A percentile compares a stretch with the other conserved stretches of the same genome.
phyloP scores from a whole-genome alignment of 139 green algal genomes.

The Haematococcus lacustris region DNA sequence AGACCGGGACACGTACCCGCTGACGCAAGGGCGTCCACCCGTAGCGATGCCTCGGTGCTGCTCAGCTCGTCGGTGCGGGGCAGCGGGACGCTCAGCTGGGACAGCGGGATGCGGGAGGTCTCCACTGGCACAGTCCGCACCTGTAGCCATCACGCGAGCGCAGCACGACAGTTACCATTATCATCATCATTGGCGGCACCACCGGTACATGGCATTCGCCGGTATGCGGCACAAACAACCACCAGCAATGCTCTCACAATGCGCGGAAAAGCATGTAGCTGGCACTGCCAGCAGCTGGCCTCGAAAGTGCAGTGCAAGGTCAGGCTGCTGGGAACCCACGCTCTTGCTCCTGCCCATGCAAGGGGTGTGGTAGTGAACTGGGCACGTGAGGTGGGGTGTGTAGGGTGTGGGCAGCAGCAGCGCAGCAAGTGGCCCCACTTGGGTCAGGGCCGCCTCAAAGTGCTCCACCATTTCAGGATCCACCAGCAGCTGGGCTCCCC shows the following conservation, averaged over 20 bases:
- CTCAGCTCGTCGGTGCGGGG: slow-evolving; percentile 41
- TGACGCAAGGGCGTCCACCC: slow-evolving; percentile 69
- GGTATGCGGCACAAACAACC: neutral
- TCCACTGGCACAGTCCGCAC: slow-evolving; percentile 60
- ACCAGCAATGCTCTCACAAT: neutral
- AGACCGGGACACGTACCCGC: slow-evolving; percentile 27
- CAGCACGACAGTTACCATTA: no score
- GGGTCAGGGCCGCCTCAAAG: slow-evolving; percentile 51
- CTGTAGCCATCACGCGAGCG: no score
- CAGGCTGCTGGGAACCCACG: no score
- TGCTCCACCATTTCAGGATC: slow-evolving; percentile 59
- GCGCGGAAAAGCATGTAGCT: neutral
- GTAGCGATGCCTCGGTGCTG: slow-evolving; percentile 62
- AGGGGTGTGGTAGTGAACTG: neutral
- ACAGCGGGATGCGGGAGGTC: slow-evolving; percentile 26
- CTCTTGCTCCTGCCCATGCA: neutral
- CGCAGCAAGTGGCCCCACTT: slow-evolving; percentile 23
- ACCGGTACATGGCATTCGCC: neutral
- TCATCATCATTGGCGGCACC: no score
- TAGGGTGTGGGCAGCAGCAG: neutral
- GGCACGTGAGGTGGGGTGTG: neutral
- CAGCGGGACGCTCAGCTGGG: slow-evolving; percentile 37
- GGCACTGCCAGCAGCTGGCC: no score
- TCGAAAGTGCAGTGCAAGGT: no score
- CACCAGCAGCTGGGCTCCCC: slow-evolving; percentile 65